Evolutionary conservation across 176 grass and related monocot species (phyloP).

Genomic region (Urochloa ruziziensis): DNA sequence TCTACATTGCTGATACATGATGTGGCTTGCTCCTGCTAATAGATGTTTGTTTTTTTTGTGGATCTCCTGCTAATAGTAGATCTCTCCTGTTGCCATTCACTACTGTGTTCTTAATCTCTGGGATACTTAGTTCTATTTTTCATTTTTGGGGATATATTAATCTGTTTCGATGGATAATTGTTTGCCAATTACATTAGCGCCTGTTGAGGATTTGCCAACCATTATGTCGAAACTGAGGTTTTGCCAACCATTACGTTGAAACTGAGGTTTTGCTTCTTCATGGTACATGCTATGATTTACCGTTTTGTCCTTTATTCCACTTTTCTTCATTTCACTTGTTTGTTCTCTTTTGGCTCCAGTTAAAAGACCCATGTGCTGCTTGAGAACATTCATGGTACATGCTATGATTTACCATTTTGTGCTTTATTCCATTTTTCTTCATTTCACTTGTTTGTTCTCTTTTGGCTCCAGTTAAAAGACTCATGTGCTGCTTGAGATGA

Average conservation of each 20-base stretch:
- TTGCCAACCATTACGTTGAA: background rate
- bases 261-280: background rate
- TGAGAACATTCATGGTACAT: background rate
- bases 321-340: background rate
- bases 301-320: background rate
- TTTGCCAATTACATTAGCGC: background rate
- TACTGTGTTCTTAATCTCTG: background rate
- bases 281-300: background rate
- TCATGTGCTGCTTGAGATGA: background rate
- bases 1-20: background rate
- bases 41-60: no score
- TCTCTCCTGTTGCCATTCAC: background rate
- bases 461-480: background rate
- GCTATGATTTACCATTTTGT: background rate
- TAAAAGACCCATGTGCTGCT: background rate
- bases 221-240: background rate
- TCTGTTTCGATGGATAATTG: background rate
- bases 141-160: background rate
- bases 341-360: background rate
- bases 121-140: background rate
- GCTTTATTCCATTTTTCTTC: background rate
- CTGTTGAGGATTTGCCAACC: background rate
- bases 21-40: background rate
- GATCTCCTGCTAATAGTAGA: background rate
- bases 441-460: background rate